These are phyloP conservation scores for Sordariomycetes sp. DNA, from an alignment of 2,329 filamentous ascomycete genomes.

Conservation along the genomic window DNA sequence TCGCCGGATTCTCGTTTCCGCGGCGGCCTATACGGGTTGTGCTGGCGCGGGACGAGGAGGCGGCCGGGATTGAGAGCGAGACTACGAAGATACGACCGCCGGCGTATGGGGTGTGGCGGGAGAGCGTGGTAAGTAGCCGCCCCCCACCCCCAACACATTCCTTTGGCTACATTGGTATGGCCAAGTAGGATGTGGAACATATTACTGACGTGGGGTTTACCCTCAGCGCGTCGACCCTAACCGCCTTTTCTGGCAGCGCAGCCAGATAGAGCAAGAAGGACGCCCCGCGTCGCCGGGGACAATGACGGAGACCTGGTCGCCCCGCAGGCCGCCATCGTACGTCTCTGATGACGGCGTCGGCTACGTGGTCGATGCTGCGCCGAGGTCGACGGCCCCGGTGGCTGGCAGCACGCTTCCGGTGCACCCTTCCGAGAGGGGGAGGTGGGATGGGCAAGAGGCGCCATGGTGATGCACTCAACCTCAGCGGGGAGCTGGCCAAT, in stretches of 20 bases:
- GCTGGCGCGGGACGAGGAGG: conserved; percentile 62
- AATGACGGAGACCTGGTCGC: conserved; percentile 6
- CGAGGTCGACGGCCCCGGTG: conserved; percentile 40
- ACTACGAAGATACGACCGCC: conserved; percentile 53
- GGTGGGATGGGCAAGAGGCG: conserved; percentile 4
- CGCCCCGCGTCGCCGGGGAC: conserved; percentile 11
- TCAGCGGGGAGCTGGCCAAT: not conserved
- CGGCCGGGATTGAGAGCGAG: conserved; percentile 40
- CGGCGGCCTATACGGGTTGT: conserved; percentile 63
- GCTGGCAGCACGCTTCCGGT: conserved; percentile 26
- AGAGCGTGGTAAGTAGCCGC: conserved; percentile 57
- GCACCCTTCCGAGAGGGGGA: conserved; percentile 33
- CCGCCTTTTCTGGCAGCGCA: conserved; percentile 68
- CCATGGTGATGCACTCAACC: not conserved
- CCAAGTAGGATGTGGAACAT: not conserved
- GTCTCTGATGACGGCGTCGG: conserved; percentile 60
- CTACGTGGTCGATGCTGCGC: conserved; percentile 57
- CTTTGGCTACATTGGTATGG: not conserved
- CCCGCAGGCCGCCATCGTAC: conserved; percentile 58
- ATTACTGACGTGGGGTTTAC: not conserved
- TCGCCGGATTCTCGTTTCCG: conserved; percentile 57
- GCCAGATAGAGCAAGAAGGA: conserved; percentile 22
- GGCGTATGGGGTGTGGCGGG: conserved; percentile 75
- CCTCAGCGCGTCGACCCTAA: conserved; percentile 62
- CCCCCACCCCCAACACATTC: not conserved